phyloP scores from a whole-genome alignment of 768 basidiomycete genomes.

The Termitomyces sp. region DNA sequence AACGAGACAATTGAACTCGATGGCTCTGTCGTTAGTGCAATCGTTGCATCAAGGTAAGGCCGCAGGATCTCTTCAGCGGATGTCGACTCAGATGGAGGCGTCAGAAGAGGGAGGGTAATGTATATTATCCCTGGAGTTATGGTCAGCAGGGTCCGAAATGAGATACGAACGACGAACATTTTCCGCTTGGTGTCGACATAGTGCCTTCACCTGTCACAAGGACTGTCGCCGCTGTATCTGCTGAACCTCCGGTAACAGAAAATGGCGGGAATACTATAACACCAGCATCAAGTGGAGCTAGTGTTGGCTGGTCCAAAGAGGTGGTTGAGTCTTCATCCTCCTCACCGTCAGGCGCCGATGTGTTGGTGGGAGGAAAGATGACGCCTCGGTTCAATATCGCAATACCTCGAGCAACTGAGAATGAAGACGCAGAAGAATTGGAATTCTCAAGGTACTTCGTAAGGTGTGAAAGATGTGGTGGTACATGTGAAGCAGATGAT shows the following conservation, averaged over 20 bases:
- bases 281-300: constrained; percentile 48
- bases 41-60: constrained; percentile 53
- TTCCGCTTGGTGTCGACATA: constrained; percentile 66
- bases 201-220: constrained; percentile 70
- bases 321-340: constrained; percentile 21
- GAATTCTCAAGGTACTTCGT: constrained; percentile 12
- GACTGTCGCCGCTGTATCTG: constrained; percentile 48
- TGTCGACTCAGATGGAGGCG: constrained; percentile 3
- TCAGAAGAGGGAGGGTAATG: constrained; percentile 44
- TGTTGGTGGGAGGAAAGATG: constrained; percentile 15
- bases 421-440: background rate
- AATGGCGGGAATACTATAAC: constrained; percentile 74
- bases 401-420: constrained; percentile 24
- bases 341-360: constrained; percentile 1
- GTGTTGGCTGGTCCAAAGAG: constrained; percentile 8
- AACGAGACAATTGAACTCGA: background rate
- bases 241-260: constrained; percentile 44
- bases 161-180: constrained; percentile 44
- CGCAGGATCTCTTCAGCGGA: constrained; percentile 37
- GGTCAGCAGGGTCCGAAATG: constrained; percentile 2
- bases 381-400: constrained; percentile 33
- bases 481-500: constrained; percentile 35
- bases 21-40: constrained; percentile 22
- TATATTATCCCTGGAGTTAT: constrained; percentile 51
- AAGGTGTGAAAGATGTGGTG: constrained; percentile 18